Evolutionary conservation across 805 yeast genomes (phyloP).

Genomic region (Lachancea nothofagi): DNA sequence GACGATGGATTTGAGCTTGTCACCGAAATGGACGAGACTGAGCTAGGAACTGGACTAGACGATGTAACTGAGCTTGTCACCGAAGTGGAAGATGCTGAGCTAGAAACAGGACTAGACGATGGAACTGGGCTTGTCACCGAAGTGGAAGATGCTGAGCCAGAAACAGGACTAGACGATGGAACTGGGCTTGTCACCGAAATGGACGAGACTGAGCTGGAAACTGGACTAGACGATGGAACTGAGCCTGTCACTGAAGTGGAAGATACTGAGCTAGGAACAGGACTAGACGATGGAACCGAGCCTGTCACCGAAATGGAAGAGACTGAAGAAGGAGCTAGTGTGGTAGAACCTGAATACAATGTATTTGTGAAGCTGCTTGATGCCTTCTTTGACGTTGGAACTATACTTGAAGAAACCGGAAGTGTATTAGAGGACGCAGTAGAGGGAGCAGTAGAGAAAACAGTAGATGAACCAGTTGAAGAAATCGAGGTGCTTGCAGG

Average conservation of each 20-base stretch:
- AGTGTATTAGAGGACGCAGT: background rate
- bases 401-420: background rate
- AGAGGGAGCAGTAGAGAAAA: background rate
- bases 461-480: background rate
- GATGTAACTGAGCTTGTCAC: too few relatives aligned
- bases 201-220: constrained; percentile 6
- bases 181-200: constrained; percentile 1
- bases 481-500: background rate
- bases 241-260: background rate
- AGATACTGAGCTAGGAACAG: background rate
- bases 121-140: background rate
- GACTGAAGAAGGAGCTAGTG: background rate
- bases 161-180: background rate
- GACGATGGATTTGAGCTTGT: too few relatives aligned
- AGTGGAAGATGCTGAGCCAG: background rate
- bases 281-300: background rate
- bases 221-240: background rate
- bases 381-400: background rate
- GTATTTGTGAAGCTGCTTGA: background rate
- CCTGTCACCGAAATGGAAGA: background rate
- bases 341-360: background rate
- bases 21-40: too few relatives aligned
- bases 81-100: too few relatives aligned
- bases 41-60: too few relatives aligned
- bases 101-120: too few relatives aligned